Percentiles rank a stretch among this genome's conserved stretches.
phyloP scores from a whole-genome alignment of 176 grass and related monocot species.

The sorghum (Sorghum bicolor) region Sorghum_bicolor_NCBIv3 NC_012873.2:66271001-66271500 shows the following conservation, averaged over 20 bases:
- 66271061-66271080: not conserved
- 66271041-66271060: not conserved
- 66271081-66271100: not conserved
- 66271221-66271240: constrained; percentile 41
- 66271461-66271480: not conserved
- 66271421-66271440: not conserved
- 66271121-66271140: not conserved
- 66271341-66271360: constrained; percentile 55
- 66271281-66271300: constrained; percentile 70
- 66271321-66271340: constrained; percentile 64
- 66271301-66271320: constrained; percentile 77
- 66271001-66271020: not conserved
- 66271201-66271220: constrained; percentile 16
- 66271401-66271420: not conserved
- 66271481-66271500: not conserved
- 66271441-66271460: not conserved
- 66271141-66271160: not conserved
- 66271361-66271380: not conserved
- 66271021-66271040: not conserved
- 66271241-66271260: constrained; percentile 63
- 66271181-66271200: not conserved
- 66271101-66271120: not conserved
- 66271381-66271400: constrained; percentile 21
- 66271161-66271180: not conserved
- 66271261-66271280: constrained; percentile 81